Evolutionary conservation across 2,329 filamentous ascomycete genomes (phyloP), one percentile per base, ranked within the genome.

Genomic region (Alternaria ethzedia): DNA sequence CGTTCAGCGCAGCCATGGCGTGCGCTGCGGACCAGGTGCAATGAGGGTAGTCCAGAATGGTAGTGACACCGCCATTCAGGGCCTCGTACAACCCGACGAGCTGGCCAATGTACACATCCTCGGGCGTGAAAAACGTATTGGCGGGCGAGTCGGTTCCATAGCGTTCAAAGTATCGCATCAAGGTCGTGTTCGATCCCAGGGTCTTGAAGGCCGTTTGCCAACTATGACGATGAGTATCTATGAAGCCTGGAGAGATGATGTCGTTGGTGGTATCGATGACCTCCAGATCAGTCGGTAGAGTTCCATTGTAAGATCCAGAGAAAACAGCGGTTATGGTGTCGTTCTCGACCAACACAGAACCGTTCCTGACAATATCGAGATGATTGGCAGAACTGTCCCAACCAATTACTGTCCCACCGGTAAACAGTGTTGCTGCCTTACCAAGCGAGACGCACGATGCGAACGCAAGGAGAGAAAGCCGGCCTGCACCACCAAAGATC

Each of bases 141-240:
- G 61, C 60, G 4, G 59, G 58, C 5, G 57, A 60, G 3, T 47
- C 43, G n/a, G 63, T 56, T 26, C 69, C 67, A 47, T 64, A 69
- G 5, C 62, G 67, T 8, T 55, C 36, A 20, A 70, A 63, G 43
- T 72, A 71, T 13, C 69, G 51, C 30, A 57, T 44, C 6, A 72
- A 60, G 13, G 80, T 85, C 0, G 83, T 84, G 67, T 88, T 86
- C 8, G 85, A 83, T 1, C 66, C 83, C 1, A 88, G 68, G 0
- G 86, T 87, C 68, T 85, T 86, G 68, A 83, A 83, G 1, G 80
- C 84, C 0, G 86, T 87, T 69, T 88, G 85, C 87, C 86, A 70
- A 49, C 67, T 26, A 49, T 75, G 73, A 2, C 83, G 82, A 66
- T 88, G 86, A 0, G 86, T 88, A 72, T 88, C 84, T 61, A 88